Conservation (phyloP, 352 stramenopile genomes). For the Pythium periplocum region DNA sequence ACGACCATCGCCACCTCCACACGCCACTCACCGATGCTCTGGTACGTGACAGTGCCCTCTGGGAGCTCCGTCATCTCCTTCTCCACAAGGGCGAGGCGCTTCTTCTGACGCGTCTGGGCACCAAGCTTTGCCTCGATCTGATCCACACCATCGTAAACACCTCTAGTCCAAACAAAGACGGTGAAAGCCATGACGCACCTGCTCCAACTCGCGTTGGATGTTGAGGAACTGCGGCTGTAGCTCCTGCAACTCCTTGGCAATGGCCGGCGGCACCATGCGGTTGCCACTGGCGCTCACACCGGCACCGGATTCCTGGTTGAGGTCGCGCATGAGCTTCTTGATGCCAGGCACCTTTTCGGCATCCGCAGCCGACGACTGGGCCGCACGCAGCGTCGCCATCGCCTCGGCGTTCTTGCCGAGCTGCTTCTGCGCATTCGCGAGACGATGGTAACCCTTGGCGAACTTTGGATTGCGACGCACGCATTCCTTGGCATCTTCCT, state of each 20-base stretch:
- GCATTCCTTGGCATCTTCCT: constrained; percentile 69
- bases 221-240: constrained; percentile 74
- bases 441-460: constrained; percentile 56
- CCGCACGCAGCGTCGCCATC: constrained; percentile 55
- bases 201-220: constrained; percentile 73
- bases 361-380: constrained; percentile 24
- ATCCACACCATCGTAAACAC: not conserved
- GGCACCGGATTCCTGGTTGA: constrained; percentile 39
- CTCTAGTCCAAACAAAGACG: not conserved
- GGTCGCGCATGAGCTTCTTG: constrained; percentile 69
- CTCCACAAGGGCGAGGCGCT: constrained; percentile 65
- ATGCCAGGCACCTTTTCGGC: constrained; percentile 61
- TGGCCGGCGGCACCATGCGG: constrained; percentile 44
- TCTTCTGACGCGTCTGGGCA: constrained; percentile 61
- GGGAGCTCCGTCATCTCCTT: constrained; percentile 66
- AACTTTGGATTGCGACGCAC: constrained; percentile 67
- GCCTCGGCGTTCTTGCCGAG: constrained; percentile 63
- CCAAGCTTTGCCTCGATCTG: constrained; percentile 68
- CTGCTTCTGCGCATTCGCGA: constrained; percentile 79
- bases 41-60: constrained; percentile 54
- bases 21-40: constrained; percentile 38
- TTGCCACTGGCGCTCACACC: constrained; percentile 11
- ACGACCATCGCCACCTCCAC: too few species aligned
- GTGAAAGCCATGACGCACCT: constrained; percentile 11
- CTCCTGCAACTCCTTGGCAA: constrained; percentile 78